These are phyloP conservation scores for Sporisorium scitamineum DNA, from an alignment of 1,284 basidiomycete species.

Conservation along the genomic window DNA sequence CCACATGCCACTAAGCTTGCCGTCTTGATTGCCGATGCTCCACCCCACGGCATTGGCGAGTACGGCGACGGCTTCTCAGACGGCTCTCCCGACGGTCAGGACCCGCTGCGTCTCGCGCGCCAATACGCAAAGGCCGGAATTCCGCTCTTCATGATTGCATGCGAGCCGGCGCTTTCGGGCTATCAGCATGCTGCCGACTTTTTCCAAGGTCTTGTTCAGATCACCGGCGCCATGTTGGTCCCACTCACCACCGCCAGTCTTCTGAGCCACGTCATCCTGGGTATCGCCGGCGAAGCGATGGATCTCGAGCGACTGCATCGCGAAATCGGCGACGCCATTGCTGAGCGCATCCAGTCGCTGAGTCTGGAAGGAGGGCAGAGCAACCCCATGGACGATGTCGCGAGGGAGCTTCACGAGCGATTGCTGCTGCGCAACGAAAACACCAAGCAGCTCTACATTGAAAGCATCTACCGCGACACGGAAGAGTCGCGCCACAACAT, in stretches of 20 bases:
- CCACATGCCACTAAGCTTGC: slow-evolving; percentile 88
- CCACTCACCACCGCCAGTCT: slow-evolving; percentile 95
- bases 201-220: slow-evolving; percentile 73
- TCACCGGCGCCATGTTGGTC: slow-evolving; percentile 82
- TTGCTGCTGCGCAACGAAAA: slow-evolving; percentile 91
- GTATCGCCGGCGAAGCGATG: slow-evolving; percentile 95
- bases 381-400: slow-evolving; percentile 86
- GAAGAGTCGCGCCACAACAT: slow-evolving; percentile 89
- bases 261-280: slow-evolving; percentile 96
- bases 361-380: slow-evolving; percentile 75
- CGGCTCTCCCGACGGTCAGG: slow-evolving; percentile 75
- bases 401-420: slow-evolving; percentile 89
- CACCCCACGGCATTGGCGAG: slow-evolving; percentile 80
- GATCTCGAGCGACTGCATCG: slow-evolving; percentile 95
- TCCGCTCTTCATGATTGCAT: slow-evolving; percentile 78
- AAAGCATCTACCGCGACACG: slow-evolving; percentile 80
- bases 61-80: slow-evolving; percentile 81
- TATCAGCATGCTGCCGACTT: slow-evolving; percentile 81
- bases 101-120: slow-evolving; percentile 88
- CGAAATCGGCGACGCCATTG: slow-evolving; percentile 92
- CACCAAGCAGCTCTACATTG: slow-evolving; percentile 95
- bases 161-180: slow-evolving; percentile 94
- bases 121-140: slow-evolving; percentile 85
- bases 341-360: slow-evolving; percentile 86
- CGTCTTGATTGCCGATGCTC: slow-evolving; percentile 87